Conservation (phyloP, 2,329 filamentous ascomycete species). For the Endoconidiophora polonica region DNA sequence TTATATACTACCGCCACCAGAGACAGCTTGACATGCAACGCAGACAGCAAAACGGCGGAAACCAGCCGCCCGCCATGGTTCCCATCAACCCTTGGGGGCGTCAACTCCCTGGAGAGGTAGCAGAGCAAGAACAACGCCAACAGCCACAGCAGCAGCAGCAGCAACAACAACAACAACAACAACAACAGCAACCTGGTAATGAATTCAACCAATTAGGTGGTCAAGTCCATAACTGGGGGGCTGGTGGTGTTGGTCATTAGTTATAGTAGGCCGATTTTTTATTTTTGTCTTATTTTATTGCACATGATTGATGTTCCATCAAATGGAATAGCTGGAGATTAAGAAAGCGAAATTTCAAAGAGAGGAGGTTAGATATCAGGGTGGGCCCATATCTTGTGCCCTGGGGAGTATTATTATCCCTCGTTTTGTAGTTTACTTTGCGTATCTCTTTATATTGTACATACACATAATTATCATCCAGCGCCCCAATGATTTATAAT, state of each 20-base stretch:
- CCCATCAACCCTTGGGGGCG: neutral
- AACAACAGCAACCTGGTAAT: constrained; percentile 8
- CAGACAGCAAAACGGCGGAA: constrained; percentile 4
- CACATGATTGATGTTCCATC: neutral
- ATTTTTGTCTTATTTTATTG: neutral
- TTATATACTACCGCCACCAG: constrained; percentile 69
- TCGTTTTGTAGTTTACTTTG: no score
- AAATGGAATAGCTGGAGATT: neutral
- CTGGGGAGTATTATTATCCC: neutral
- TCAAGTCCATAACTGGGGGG: constrained; percentile 47
- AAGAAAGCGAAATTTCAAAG: no score
- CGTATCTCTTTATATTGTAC: no score
- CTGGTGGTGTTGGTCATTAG: constrained; percentile 40
- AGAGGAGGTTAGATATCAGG: neutral
- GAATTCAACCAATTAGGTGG: constrained; percentile 41
- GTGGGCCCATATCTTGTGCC: neutral
- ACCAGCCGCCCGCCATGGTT: neutral
- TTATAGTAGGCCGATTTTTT: neutral
- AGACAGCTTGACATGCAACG: constrained; percentile 38
- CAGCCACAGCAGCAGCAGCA: constrained; percentile 14
- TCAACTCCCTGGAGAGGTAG: neutral
- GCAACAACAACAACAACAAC: constrained; percentile 15
- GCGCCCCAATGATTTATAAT: no score
- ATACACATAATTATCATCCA: no score
- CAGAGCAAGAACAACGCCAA: constrained; percentile 14